phyloP scores from a whole-genome alignment of 1,139 yeast species.

The Taphrina confusa region DNA sequence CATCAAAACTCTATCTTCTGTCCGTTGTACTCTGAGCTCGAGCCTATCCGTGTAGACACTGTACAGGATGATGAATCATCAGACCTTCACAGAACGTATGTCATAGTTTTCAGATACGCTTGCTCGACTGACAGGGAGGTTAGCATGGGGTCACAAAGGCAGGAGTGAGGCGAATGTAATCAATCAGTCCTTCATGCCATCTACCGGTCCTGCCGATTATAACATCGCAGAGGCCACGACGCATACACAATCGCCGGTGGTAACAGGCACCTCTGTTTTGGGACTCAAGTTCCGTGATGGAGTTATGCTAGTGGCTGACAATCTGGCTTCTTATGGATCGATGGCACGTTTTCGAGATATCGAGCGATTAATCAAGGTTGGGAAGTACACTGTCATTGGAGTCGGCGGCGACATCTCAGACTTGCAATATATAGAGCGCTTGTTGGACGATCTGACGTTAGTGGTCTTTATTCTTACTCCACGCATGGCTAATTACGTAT shows the following conservation, averaged over 20 bases:
- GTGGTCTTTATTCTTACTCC: constrained; percentile 18
- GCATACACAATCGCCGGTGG: constrained; percentile 89
- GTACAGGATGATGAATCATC: constrained; percentile 24
- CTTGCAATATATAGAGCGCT: constrained; percentile 75
- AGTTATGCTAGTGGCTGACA: constrained; percentile 91
- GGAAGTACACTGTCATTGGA: constrained; percentile 85
- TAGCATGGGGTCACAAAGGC: constrained; percentile 34
- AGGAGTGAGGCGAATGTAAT: constrained; percentile 29
- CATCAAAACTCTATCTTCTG: too few relatives aligned
- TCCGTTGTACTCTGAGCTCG: too few relatives aligned
- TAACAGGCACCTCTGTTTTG: constrained; percentile 94
- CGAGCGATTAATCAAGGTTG: constrained; percentile 81
- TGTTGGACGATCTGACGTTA: constrained; percentile 70
- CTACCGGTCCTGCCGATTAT: constrained; percentile 17
- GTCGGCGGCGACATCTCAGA: constrained; percentile 94
- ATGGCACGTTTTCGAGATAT: constrained; percentile 80
- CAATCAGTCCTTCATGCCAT: constrained; percentile 23
- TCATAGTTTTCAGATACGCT: constrained; percentile 19
- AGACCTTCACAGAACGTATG: constrained; percentile 26
- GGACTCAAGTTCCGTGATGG: constrained; percentile 90
- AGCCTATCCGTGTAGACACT: neutral
- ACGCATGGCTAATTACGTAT: neutral
- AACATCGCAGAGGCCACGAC: constrained; percentile 22
- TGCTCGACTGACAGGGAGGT: constrained; percentile 23
- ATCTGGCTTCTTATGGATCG: constrained; percentile 84